A percentile compares a stretch with the other conserved stretches of the same genome.
phyloP scores from a whole-genome alignment of 2,329 filamentous ascomycete species.

The Colletotrichum endophyticum region DNA sequence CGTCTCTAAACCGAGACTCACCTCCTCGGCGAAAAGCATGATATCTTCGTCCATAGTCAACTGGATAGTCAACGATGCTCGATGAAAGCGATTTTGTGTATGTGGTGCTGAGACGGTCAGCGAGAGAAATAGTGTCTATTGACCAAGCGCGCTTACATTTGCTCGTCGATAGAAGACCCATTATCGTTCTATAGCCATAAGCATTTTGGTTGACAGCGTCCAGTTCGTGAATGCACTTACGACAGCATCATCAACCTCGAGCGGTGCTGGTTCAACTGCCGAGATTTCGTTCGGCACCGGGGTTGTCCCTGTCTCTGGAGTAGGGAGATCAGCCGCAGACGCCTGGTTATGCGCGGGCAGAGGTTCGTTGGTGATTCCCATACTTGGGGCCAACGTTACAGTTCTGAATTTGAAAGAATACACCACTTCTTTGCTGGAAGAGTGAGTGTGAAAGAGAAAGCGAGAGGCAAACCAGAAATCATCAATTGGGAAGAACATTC shows the following conservation, averaged over 20 bases:
- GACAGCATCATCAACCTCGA: background rate
- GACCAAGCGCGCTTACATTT: background rate
- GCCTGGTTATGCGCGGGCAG: background rate
- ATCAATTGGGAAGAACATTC: background rate
- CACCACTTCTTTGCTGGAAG: no score
- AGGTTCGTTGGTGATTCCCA: background rate
- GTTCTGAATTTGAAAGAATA: background rate
- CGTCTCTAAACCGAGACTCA: background rate
- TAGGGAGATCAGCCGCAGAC: rapidly evolving
- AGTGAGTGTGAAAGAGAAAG: rapidly evolving
- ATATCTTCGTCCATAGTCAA: background rate
- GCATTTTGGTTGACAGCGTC: no score
- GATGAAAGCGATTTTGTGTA: background rate
- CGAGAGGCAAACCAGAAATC: no score
- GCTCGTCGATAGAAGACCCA: background rate
- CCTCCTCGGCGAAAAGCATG: background rate
- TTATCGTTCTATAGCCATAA: background rate
- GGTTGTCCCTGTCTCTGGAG: rapidly evolving
- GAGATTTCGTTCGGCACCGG: background rate
- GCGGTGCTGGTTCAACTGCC: background rate
- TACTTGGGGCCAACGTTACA: background rate
- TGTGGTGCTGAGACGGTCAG: background rate
- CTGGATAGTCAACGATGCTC: background rate
- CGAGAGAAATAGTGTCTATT: background rate
- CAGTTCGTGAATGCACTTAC: background rate